Conservation (phyloP, 306 rosid genomes). For the Ceratonia siliqua region DNA sequence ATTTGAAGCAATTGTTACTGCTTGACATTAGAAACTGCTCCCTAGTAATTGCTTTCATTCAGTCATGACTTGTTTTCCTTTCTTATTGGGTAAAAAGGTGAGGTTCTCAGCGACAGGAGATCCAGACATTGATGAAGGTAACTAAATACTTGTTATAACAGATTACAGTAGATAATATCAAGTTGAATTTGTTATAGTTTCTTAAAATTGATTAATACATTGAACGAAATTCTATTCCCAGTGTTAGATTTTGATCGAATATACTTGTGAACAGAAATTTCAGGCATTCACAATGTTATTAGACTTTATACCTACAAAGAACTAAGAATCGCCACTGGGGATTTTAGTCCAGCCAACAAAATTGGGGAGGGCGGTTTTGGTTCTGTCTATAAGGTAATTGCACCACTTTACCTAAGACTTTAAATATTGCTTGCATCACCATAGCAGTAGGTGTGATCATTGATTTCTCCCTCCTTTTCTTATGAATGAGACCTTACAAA, state of each 20-base stretch:
- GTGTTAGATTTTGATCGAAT: slow-evolving; percentile 26
- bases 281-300: slow-evolving; percentile 69
- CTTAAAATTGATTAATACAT: background rate
- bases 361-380: slow-evolving; percentile 99
- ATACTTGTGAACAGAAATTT: slow-evolving; percentile 47
- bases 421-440: slow-evolving; percentile 22
- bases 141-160: slow-evolving; percentile 12
- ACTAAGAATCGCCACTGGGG: slow-evolving; percentile 67
- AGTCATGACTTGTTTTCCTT: slow-evolving; percentile 73
- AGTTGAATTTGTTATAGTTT: background rate
- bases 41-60: slow-evolving; percentile 16
- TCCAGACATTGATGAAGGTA: slow-evolving; percentile 60
- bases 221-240: background rate
- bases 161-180: slow-evolving; percentile 1
- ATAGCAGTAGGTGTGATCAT: background rate
- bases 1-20: slow-evolving; percentile 35
- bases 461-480: slow-evolving; percentile 19
- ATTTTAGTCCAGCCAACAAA: slow-evolving; percentile 72
- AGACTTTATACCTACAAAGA: slow-evolving; percentile 65
- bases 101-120: slow-evolving; percentile 31
- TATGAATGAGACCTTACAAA: slow-evolving; percentile 27
- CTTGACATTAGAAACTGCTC: slow-evolving; percentile 29
- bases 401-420: slow-evolving; percentile 5
- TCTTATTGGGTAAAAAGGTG: slow-evolving; percentile 44
- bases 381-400: slow-evolving; percentile 82